Base-by-base conservation (phyloP, 2,329 filamentous ascomycete species). In the Geosmithia putterillii region DNA sequence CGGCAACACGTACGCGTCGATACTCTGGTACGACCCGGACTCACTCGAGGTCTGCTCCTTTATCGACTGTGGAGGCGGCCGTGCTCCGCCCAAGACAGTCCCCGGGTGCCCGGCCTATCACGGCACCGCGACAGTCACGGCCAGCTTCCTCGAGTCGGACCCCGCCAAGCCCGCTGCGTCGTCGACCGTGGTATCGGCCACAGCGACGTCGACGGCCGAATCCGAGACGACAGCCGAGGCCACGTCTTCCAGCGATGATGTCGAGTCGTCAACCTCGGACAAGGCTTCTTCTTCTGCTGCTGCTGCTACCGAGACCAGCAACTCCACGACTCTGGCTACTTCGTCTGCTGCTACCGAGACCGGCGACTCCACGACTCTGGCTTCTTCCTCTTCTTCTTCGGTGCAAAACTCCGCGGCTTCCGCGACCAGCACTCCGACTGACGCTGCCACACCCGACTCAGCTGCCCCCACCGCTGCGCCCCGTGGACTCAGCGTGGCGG, bases 21-120 rank as follows among this genome's bases (percentile, higher is more conserved):
- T 46, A 22, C 17, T 46, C 23, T 57, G 52, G 52, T 74, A 67
- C 50, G 68, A 73, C 21, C 71, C 71, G 0, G 64, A 59, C 38
- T 71, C 61, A 37, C 70, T 71, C 47, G 68, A 74, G 52, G 60
- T 74, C 50, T 76, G 72, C 58, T 61, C 65, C 14, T 53, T 66
- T 47, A 60, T 71, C 41, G 71, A 75, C 60, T 76, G 73, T 48
- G 71, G 73, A 23, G 73, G 73, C 40, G 73, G 71, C 14, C 63
- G 66, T 40, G 71, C 70, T 19, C 71, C 71, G 1, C 64, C 66
- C 23, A 74, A 69, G 56, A 65, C 62, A 28, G 64, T 71, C 23
- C 72, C 71, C 2, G 71, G 70, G 12, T 76, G 71, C 50, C 52
- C 60, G 4, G 51, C 48, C 4, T 71, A 70, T 56, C 51, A 50